Percentiles rank a stretch among this genome's conserved stretches.
phyloP scores from a whole-genome alignment of 2,329 filamentous ascomycete species.

The Beauveria brongniartii region DNA sequence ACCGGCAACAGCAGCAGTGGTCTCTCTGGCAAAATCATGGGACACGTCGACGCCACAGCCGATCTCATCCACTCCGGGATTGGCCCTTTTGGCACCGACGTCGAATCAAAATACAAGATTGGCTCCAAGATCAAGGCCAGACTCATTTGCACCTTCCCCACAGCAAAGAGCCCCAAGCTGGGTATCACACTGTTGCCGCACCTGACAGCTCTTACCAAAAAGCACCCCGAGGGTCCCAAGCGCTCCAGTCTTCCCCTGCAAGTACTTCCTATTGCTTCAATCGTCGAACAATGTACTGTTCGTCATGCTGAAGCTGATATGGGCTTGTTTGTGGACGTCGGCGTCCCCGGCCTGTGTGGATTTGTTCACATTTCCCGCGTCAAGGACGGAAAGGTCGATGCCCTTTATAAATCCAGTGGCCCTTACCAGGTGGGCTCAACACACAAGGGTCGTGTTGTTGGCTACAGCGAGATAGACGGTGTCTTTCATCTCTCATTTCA shows the following conservation, averaged over 20 bases:
- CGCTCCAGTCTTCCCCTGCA: conserved; percentile 44
- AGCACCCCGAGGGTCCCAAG: conserved; percentile 27
- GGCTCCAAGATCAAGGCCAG: conserved; percentile 79
- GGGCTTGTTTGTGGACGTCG: conserved; percentile 72
- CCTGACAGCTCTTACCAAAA: conserved; percentile 54
- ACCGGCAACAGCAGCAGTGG: conserved; percentile 67
- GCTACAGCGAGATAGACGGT: conserved; percentile 82
- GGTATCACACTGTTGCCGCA: conserved; percentile 87
- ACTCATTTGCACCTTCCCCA: conserved; percentile 80
- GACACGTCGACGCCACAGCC: conserved; percentile 81
- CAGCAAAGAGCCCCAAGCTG: conserved; percentile 70
- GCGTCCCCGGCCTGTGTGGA: conserved; percentile 56
- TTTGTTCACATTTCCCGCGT: conserved; percentile 94
- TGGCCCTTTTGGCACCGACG: conserved; percentile 58
- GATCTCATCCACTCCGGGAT: conserved; percentile 84
- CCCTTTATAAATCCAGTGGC: conserved; percentile 67
- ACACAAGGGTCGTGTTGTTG: conserved; percentile 74
- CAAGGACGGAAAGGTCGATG: conserved; percentile 82
- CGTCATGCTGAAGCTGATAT: conserved; percentile 70
- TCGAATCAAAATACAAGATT: conserved; percentile 72
- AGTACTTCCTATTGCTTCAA: conserved; percentile 61
- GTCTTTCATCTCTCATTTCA: conserved; percentile 81
- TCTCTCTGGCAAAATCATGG: conserved; percentile 85
- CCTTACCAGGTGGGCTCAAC: conserved; percentile 69
- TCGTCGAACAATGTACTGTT: conserved; percentile 70